Percentiles rank a stretch among this genome's conserved stretches.
Conservation (phyloP, 306 rosid genomes). For the Argentina anserina region DNA sequence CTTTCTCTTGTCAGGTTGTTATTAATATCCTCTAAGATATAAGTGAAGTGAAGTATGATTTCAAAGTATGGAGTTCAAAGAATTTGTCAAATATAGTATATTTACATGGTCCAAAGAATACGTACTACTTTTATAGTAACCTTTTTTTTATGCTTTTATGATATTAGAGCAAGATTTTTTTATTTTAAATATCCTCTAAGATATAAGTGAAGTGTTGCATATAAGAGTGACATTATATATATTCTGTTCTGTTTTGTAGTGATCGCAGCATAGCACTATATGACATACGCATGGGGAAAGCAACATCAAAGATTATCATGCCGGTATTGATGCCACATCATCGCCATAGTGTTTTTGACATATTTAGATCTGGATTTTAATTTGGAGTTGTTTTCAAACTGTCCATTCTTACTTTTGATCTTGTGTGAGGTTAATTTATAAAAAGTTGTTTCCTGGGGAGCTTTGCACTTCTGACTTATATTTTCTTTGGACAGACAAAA, state of each 20-base stretch:
- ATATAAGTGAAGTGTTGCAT: not conserved
- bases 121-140: too few species aligned
- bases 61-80: too few species aligned
- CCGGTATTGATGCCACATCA: constrained; percentile 45
- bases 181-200: too few species aligned
- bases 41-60: too few species aligned
- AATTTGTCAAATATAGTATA: too few species aligned
- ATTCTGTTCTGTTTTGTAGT: constrained; percentile 42
- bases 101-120: too few species aligned
- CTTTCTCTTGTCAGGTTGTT: too few species aligned
- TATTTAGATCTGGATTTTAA: not conserved
- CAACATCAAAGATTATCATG: constrained; percentile 67
- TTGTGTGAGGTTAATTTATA: not conserved
- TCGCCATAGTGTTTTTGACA: too few species aligned
- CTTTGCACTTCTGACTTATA: constrained; percentile 25
- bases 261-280: constrained; percentile 83
- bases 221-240: not conserved
- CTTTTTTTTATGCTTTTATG: too few species aligned
- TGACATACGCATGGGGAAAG: constrained; percentile 72
- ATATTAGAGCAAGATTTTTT: too few species aligned
- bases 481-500: constrained; percentile 62
- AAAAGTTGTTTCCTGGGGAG: not conserved
- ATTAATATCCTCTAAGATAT: too few species aligned
- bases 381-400: not conserved
- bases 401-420: not conserved